phyloP scores from a whole-genome alignment of 2,329 filamentous ascomycete species.

The Phyllosticta citrichinensis region DNA sequence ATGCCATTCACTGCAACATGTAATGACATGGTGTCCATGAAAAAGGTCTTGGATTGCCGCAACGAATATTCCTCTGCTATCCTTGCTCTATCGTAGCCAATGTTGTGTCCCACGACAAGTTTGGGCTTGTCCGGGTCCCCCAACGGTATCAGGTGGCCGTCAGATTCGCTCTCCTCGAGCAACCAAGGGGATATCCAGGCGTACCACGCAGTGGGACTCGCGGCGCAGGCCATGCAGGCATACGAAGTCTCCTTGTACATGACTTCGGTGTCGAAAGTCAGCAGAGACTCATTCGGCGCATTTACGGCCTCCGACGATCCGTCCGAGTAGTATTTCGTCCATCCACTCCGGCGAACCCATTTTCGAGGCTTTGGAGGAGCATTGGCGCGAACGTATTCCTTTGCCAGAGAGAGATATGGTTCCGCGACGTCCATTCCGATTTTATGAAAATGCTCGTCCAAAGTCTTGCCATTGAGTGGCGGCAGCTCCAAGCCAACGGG shows the following conservation, averaged over 20 bases:
- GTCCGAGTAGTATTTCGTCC: constrained; percentile 83
- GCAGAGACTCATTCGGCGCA: constrained; percentile 66
- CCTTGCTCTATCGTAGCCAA: constrained; percentile 87
- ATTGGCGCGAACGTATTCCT: constrained; percentile 56
- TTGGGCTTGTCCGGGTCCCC: constrained; percentile 65
- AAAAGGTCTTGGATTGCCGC: constrained; percentile 71
- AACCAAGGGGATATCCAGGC: constrained; percentile 96
- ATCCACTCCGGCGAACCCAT: constrained; percentile 75
- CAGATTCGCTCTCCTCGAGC: constrained; percentile 65
- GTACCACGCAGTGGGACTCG: constrained; percentile 86
- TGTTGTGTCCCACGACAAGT: constrained; percentile 86
- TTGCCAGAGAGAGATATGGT: constrained; percentile 68
- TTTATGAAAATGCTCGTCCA: constrained; percentile 91
- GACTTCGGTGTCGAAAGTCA: constrained; percentile 94
- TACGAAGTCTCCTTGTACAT: constrained; percentile 90
- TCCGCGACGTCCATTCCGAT: constrained; percentile 80
- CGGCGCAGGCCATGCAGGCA: constrained; percentile 94
- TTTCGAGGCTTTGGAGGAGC: constrained; percentile 52
- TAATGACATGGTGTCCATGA: constrained; percentile 95
- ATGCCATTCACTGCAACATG: constrained; percentile 98
- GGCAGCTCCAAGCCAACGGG: constrained; percentile 86
- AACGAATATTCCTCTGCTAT: constrained; percentile 83
- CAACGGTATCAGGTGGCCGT: constrained; percentile 75
- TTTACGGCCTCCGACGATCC: constrained; percentile 63
- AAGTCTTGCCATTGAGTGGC: constrained; percentile 61